These are phyloP conservation scores for Salix koriyanagi DNA, from an alignment of 345 rosid genomes.

Conservation along the genomic window DNA sequence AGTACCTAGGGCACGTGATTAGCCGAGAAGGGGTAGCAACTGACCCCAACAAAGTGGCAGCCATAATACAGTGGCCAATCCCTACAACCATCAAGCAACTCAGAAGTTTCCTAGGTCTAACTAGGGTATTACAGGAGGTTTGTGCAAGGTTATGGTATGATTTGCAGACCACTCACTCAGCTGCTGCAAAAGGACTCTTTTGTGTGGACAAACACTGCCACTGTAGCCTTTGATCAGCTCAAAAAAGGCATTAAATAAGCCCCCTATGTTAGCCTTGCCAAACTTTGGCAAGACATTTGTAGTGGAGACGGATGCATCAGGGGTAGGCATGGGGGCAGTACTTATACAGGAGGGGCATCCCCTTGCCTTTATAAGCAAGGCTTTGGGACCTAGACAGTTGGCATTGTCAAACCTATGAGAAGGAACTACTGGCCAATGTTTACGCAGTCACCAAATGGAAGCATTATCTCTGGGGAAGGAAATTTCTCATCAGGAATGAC, in stretches of 20 bases:
- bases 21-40: neutral
- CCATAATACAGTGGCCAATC: neutral
- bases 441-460: too few relatives aligned
- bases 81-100: neutral
- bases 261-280: neutral
- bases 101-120: neutral
- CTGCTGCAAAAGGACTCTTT: neutral
- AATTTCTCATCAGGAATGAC: too few relatives aligned
- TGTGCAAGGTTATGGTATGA: neutral
- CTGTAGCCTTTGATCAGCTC: accelerated
- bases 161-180: neutral
- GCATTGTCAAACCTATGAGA: too few relatives aligned
- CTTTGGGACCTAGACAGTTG: neutral
- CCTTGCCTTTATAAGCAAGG: neutral
- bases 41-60: neutral
- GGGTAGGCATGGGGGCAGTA: too few relatives aligned
- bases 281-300: neutral
- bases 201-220: neutral
- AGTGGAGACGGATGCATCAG: too few relatives aligned
- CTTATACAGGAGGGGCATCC: too few relatives aligned
- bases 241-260: neutral
- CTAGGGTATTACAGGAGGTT: neutral
- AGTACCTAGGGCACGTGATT: neutral
- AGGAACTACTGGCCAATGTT: neutral
- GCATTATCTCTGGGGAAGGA: too few relatives aligned